phyloP scores from a whole-genome alignment of 2,329 filamentous ascomycete genomes.

The Cytospora paraplurivora region DNA sequence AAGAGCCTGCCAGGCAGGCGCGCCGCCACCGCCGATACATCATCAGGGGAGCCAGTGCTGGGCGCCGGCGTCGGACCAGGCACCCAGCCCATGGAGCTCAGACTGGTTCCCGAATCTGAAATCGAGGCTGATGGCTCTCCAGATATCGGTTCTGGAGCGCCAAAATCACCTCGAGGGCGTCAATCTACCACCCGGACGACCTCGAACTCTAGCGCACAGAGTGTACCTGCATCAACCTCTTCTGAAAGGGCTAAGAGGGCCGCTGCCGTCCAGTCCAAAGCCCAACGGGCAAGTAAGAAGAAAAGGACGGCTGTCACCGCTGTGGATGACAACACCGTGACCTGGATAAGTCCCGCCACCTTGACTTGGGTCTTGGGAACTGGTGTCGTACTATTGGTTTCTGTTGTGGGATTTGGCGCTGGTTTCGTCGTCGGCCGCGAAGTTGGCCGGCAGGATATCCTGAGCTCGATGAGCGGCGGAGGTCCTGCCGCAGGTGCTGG shows the following conservation, averaged over 20 bases:
- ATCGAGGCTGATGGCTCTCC: slow-evolving; percentile 45
- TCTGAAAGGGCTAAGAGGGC: slow-evolving; percentile 53
- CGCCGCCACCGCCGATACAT: slow-evolving; percentile 39
- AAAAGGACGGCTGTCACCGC: slow-evolving; percentile 51
- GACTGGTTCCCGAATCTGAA: slow-evolving; percentile 63
- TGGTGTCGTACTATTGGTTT: slow-evolving; percentile 68
- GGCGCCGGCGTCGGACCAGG: slow-evolving; percentile 48
- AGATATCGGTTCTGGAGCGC: slow-evolving; percentile 31
- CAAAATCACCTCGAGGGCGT: slow-evolving; percentile 28
- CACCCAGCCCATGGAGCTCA: slow-evolving; percentile 59
- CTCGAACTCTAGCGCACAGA: slow-evolving; percentile 38
- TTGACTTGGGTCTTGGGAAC: slow-evolving; percentile 67
- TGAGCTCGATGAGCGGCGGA: slow-evolving; percentile 44
- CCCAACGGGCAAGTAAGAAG: slow-evolving; percentile 58
- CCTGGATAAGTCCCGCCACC: slow-evolving; percentile 59
- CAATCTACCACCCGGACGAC: slow-evolving; percentile 31
- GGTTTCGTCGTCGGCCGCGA: slow-evolving; percentile 70
- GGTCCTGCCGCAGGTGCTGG: slow-evolving; percentile 38
- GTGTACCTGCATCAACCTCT: slow-evolving; percentile 33
- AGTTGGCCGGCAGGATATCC: slow-evolving; percentile 62
- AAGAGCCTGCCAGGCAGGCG: slow-evolving; percentile 73
- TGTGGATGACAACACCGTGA: slow-evolving; percentile 41
- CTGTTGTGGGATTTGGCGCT: slow-evolving; percentile 68
- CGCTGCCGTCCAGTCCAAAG: slow-evolving; percentile 39
- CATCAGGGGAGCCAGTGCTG: slow-evolving; percentile 35